phyloP scores from a whole-genome alignment of 805 yeast genomes.

The Wickerhamiella hasegawae region DNA sequence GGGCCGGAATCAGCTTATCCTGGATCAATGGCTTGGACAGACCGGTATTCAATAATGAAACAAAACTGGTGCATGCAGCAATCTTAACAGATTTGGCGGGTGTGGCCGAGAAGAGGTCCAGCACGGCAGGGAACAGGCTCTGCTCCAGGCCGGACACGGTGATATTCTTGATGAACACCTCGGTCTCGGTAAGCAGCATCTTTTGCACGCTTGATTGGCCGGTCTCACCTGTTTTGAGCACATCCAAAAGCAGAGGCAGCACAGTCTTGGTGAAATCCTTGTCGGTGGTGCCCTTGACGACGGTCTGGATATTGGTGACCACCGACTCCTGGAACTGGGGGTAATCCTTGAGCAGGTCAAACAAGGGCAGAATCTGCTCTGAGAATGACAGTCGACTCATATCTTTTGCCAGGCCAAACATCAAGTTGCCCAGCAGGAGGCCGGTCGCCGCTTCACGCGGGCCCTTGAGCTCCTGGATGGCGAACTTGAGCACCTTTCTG shows the following conservation, averaged over 20 bases:
- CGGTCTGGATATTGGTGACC: slow-evolving; percentile 31
- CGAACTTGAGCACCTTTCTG: slow-evolving; percentile 59
- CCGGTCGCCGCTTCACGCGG: slow-evolving; percentile 15
- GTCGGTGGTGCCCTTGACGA: slow-evolving; percentile 34
- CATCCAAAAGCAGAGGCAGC: slow-evolving; percentile 28
- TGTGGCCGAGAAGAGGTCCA: slow-evolving; percentile 66
- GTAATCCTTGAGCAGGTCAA: slow-evolving; percentile 25
- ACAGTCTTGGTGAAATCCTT: slow-evolving; percentile 35
- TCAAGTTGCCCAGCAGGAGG: slow-evolving; percentile 8
- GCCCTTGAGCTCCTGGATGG: slow-evolving; percentile 32
- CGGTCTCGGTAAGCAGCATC: slow-evolving; percentile 29
- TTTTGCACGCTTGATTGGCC: slow-evolving; percentile 33
- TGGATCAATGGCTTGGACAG: slow-evolving; percentile 56
- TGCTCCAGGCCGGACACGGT: slow-evolving; percentile 62
- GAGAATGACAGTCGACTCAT: slow-evolving; percentile 66
- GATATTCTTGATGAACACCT: slow-evolving; percentile 29
- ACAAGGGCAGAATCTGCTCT: slow-evolving; percentile 42
- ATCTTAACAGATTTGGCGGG: slow-evolving; percentile 68
- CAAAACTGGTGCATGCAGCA: slow-evolving; percentile 13
- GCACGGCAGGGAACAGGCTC: slow-evolving; percentile 55
- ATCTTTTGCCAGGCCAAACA: slow-evolving; percentile 34
- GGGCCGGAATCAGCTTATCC: slow-evolving; percentile 69
- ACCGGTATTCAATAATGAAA: slow-evolving; percentile 7
- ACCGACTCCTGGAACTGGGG: slow-evolving; percentile 29
- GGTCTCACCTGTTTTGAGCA: slow-evolving; percentile 19